Evolutionary conservation across 2,329 filamentous ascomycete species (phyloP).

Genomic region (Aureobasidium vineae): DNA sequence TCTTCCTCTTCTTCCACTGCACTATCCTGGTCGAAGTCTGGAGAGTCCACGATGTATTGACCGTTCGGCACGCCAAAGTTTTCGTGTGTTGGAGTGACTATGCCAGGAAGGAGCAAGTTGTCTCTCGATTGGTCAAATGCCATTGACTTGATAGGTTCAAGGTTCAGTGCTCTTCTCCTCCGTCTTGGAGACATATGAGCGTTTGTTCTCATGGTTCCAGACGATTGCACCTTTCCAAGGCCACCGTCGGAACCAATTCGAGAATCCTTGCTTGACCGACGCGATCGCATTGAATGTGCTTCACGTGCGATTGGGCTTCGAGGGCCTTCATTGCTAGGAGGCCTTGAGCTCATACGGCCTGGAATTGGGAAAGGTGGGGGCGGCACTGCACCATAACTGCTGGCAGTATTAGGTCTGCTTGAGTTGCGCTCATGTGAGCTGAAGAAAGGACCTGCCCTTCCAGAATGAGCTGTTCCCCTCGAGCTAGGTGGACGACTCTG

Average conservation of each 20-base stretch:
- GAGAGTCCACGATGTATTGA: not conserved
- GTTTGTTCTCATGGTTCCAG: conserved; percentile 63
- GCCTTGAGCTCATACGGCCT: conserved; percentile 79
- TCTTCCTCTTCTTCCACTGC: conserved; percentile 23
- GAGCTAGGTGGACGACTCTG: conserved; percentile 5
- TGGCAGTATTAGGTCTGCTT: conserved; percentile 55
- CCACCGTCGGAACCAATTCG: conserved; percentile 41
- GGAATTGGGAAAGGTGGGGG: conserved; percentile 89
- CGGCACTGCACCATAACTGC: conserved; percentile 38
- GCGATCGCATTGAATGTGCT: not conserved
- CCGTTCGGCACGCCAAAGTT: not conserved
- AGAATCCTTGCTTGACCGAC: not conserved
- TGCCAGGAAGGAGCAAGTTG: conserved; percentile 23
- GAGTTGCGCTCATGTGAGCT: not conserved
- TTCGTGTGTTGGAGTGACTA: not conserved
- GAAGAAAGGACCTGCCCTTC: conserved; percentile 7
- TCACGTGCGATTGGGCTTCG: conserved; percentile 69
- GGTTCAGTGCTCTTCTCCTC: conserved; percentile 36
- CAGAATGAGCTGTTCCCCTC: not conserved
- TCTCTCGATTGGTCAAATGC: conserved; percentile 35
- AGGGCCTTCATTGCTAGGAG: conserved; percentile 63
- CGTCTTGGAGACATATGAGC: conserved; percentile 55
- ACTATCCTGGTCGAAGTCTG: conserved; percentile 19
- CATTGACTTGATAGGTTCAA: conserved; percentile 41
- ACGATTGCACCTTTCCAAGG: conserved; percentile 81